Conservation (phyloP, 2,329 filamentous ascomycete genomes). For the Trichophyton schoenleinii region DNA sequence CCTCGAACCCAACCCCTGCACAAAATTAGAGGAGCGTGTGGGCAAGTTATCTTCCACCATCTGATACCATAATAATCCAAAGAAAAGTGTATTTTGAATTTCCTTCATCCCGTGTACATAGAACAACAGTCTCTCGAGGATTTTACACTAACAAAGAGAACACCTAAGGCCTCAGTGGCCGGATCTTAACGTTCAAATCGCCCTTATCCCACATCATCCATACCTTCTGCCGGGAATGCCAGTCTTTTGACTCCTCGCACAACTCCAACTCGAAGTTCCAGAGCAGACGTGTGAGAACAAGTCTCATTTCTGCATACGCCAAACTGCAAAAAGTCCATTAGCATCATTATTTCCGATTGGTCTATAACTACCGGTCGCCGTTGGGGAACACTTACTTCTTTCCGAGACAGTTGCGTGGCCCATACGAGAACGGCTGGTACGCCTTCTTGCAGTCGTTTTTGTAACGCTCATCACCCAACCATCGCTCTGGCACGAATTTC, state of each 20-base stretch:
- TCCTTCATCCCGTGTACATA: background rate
- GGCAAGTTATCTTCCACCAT: background rate
- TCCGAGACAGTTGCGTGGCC: conserved; percentile 14
- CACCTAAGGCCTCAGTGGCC: background rate
- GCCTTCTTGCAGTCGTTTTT: conserved; percentile 11
- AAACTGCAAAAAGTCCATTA: conserved; percentile 2
- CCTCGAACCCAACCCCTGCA: background rate
- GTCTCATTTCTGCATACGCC: conserved; percentile 16
- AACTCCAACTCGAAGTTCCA: conserved; percentile 18
- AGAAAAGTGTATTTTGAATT: background rate
- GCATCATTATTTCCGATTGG: background rate
- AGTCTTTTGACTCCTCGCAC: conserved; percentile 11
- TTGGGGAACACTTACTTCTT: conserved; percentile 10
- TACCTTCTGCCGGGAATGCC: conserved; percentile 5
- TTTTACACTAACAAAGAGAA: background rate
- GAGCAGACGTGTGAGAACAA: conserved; percentile 15
- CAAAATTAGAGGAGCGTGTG: background rate
- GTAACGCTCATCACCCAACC: conserved; percentile 10
- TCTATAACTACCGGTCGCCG: background rate
- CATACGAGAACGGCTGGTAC: conserved; percentile 13
- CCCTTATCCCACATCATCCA: background rate
- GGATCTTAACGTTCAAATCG: background rate
- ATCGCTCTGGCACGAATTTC: conserved; percentile 17
- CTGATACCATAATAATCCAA: background rate
- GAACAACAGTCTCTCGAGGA: background rate